Base-by-base conservation (phyloP, 495 filamentous ascomycete species). In the Letharia lupina region DNA sequence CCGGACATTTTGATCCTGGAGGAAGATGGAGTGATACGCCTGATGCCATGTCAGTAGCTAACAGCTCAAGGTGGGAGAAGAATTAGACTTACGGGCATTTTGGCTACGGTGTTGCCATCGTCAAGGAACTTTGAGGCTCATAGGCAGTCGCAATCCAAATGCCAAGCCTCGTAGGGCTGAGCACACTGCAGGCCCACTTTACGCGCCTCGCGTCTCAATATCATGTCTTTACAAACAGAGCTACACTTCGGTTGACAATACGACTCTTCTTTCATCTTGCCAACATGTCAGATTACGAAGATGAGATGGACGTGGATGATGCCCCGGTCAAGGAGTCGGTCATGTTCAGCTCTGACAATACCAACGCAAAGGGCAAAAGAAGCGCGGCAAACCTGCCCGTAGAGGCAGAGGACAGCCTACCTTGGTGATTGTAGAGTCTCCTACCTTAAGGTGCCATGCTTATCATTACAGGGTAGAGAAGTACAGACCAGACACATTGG, bases 21-120 rank as follows among this genome's bases (percentile, higher is more conserved):
- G 89, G 86, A 96, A 96, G 81, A 93, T 87, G 73, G 89, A 93
- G 81, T 94, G 91, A 82, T 94, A 95, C 78, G 90, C 90, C 91
- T 96, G 74, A 69, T 28, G 67, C 61, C 41, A 39, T 28, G 58
- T 66, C 45, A 63, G 31, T n/a, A 37, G 10, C 33, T 10, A 50
- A 56, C 31, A 12, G 1, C 37, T 6, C 67, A 59, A 35, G 20
- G 41, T 39, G 37, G 31, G 31, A 23, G 35, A 47, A 11, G 5
- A 0, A 33, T 39, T 15, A 20, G n/a, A 70, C 79, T 63, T 76
- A 85, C 82, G 44, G 82, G 82, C 82, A 85, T 85, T 37, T 69
- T 81, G 75, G 70, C 47, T 37, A 15, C 31, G n/a, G 7, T 57
- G 31, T 35, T 20, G 28, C 7, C 35, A 11, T 18, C 12, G 10